phyloP scores from a whole-genome alignment of 2,329 filamentous ascomycete genomes.

The Aspergillus phoenicis region DNA sequence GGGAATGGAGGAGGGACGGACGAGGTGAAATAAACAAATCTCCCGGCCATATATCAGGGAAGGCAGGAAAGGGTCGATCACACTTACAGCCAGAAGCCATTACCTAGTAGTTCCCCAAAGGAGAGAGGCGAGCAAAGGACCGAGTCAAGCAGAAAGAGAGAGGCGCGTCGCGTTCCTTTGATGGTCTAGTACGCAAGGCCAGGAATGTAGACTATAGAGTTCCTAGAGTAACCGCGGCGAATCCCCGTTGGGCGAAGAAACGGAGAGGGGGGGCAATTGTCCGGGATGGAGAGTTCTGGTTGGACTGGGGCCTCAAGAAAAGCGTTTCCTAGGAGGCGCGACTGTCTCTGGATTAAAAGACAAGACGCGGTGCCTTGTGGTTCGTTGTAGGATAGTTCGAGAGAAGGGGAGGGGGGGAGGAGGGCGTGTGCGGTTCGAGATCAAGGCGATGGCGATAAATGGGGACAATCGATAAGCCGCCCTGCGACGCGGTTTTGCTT shows the following conservation, averaged over 20 bases:
- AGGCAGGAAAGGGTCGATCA: slow-evolving; percentile 29
- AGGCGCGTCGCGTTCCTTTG: slow-evolving; percentile 43
- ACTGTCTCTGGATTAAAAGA: slow-evolving; percentile 25
- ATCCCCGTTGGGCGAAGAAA: slow-evolving; percentile 5
- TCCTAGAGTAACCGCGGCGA: slow-evolving; percentile 38
- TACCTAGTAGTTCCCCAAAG: slow-evolving; percentile 30
- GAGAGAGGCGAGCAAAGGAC: slow-evolving; percentile 17
- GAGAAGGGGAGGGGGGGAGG: slow-evolving; percentile 8
- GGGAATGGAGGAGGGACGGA: slow-evolving; percentile 36
- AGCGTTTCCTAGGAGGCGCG: slow-evolving; percentile 24
- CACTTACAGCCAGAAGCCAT: slow-evolving; percentile 45
- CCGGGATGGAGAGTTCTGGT: background rate
- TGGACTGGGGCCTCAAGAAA: slow-evolving; percentile 9
- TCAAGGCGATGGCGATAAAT: slow-evolving; percentile 6
- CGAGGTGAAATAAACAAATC: slow-evolving; percentile 47
- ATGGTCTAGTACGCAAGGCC: slow-evolving; percentile 39
- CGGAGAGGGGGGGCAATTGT: background rate
- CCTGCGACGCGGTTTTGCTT: slow-evolving; percentile 21
- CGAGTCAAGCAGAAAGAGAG: slow-evolving; percentile 19
- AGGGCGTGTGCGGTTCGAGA: slow-evolving; percentile 7
- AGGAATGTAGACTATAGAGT: slow-evolving; percentile 45
- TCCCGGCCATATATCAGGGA: slow-evolving; percentile 32
- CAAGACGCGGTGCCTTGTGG: background rate
- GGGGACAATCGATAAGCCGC: slow-evolving; percentile 18
- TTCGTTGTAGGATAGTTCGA: background rate